Base-by-base conservation (phyloP, 306 rosid species). In the Vigna nakashimae region DNA sequence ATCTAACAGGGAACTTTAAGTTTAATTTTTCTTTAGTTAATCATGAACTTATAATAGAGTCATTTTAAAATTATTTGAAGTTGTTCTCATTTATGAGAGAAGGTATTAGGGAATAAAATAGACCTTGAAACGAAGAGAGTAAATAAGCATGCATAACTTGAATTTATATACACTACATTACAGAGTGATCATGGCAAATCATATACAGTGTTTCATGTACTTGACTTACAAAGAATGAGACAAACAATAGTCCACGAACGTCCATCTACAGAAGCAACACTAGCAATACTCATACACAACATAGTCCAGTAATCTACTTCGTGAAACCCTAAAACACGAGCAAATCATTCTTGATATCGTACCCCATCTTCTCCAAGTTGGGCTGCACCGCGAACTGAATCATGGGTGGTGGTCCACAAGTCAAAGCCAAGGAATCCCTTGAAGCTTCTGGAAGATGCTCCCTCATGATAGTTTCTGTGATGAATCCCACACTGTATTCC, bases 361-460 rank as follows among this genome's bases (percentile, higher is more conserved):
- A 92, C 1, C 92, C 91, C 89, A 95, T 75, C 82, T 91, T 91
- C 86, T 87, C 93, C 88, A 95, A 80, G 69, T 92, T 89, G 0
- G 97, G 92, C 77, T 84, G 86, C 52, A 92, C 98, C 0, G 98
- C 96, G 26, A 84, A 86, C 82, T 95, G 90, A 76, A 95, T 88
- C 98, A 95, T 91, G 1, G 91, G 89, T 5, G 97, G 97, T 15
- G 98, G 93, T 0, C 98, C 97, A 74, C 98, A 94, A 0, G 87
- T 81, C 75, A 94, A 71, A 0, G 98, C 98, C 84, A 94, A 74
- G 12, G 88, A 76, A 30, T 78, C 88, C 4, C 68, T 82, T 0
- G 90, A 83, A 2, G 89, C 90, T 56, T 76, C 68, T 0, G 95
- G 97, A 56, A 87, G 48, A 42, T 94, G 97, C 82, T 86, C 89